Base-by-base conservation (phyloP, 768 basidiomycete species). In the Pisolithus microcarpus region DNA sequence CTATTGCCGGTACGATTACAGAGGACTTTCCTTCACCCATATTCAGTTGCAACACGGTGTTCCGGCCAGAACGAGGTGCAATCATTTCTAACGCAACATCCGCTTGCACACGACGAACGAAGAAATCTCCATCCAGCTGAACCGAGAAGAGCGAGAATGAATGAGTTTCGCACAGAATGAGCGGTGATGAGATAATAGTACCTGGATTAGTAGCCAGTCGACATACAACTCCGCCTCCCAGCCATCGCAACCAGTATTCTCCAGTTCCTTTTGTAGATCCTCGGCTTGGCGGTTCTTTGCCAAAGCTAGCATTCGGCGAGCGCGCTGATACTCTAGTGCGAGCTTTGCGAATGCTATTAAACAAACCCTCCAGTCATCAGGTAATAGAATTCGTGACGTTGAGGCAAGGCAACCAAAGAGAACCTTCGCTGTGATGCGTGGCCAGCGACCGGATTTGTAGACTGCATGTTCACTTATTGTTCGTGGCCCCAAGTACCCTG, bases 1-100 rank as follows among this genome's bases (percentile, higher is more conserved):
- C 63, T 1, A 70, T 61, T 28, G 79, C 62, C 0, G 79, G 79
- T 2, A 80, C 68, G 18, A 81, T 72, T 1, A 72, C 72, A 0
- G 71, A 73, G 2, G 72, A 70, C 52, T 81, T 81, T 1, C 79
- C 80, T 49, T 81, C 79, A 2, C 79, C 79, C 79, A 81, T 81
- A 45, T 81, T 78, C 15, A 80, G 70, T 38, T 80, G 79, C 26
- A 75, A 63, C 6, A 68, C 59, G 0, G 72, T 71, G 44, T 75
- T 81, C 7, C 55, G 15, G 2, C 53, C 51, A 0, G 61, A 67
- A 1, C 49, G 50, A 0, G 80, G 78, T 0, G 58, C 48, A 21
- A 76, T 74, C 79, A 81, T 80, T 45, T 77, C 70, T 4, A 56
- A 47, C 1, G 77, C 74, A 8, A 80, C 61, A 0, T 59, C 46